A percentile compares a stretch with the other conserved stretches of the same genome.
Evolutionary conservation across 1,284 basidiomycete genomes (phyloP).

Genomic region (Apiotrichum gracile): DNA sequence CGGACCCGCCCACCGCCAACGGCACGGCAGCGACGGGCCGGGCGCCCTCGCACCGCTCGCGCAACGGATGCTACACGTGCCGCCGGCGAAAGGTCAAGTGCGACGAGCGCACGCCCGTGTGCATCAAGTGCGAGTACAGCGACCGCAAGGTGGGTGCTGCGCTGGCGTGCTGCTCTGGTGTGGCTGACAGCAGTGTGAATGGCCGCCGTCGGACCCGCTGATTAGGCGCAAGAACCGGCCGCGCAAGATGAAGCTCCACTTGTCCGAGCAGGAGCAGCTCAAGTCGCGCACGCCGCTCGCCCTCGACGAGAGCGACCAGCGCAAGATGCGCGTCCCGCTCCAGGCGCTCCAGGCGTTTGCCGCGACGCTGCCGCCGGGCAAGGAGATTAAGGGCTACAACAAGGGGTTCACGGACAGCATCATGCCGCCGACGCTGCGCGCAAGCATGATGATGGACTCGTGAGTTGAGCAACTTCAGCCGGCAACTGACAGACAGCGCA

Average conservation of each 20-base stretch:
- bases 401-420: slow-evolving; percentile 14
- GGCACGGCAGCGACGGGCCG: neutral
- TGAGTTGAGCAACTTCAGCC: neutral
- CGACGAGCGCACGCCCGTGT: slow-evolving; percentile 10
- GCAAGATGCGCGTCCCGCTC: slow-evolving; percentile 7
- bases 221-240: slow-evolving; percentile 21
- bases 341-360: slow-evolving; percentile 4
- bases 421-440: slow-evolving; percentile 18
- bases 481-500: slow-evolving; percentile 10
- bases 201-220: slow-evolving; percentile 26
- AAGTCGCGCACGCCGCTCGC: neutral
- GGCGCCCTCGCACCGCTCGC: slow-evolving; percentile 1
- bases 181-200: slow-evolving; percentile 13
- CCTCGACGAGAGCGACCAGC: slow-evolving; percentile 3
- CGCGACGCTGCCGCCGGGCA: slow-evolving; percentile 10
- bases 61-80: slow-evolving; percentile 17
- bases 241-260: slow-evolving; percentile 8
- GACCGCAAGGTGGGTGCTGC: slow-evolving; percentile 1
- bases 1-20: neutral
- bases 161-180: neutral
- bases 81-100: slow-evolving; percentile 20
- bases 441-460: slow-evolving; percentile 33
- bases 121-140: slow-evolving; percentile 10
- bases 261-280: neutral
- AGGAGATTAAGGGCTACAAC: slow-evolving; percentile 12